phyloP scores from a whole-genome alignment of 2,329 filamentous ascomycete species.

The Raffaelea arxii region DNA sequence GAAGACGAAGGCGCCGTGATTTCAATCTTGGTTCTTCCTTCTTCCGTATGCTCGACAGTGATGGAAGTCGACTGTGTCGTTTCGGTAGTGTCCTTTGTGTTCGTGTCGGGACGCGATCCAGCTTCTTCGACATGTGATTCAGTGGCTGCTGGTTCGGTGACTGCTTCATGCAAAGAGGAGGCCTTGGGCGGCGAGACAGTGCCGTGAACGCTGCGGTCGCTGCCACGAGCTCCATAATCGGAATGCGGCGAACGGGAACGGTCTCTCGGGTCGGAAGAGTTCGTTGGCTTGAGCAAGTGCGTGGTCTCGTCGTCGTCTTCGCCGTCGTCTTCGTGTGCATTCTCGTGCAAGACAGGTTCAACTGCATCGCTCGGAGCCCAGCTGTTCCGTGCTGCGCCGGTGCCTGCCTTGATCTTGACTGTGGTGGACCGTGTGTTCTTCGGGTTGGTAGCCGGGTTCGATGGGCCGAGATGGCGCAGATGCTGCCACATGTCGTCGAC shows the following conservation, averaged over 20 bases:
- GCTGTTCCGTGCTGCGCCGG: neutral
- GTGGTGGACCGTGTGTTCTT: slow-evolving; percentile 51
- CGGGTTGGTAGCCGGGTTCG: slow-evolving; percentile 56
- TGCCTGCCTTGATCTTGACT: slow-evolving; percentile 51
- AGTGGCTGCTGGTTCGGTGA: neutral
- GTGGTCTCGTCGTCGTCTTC: slow-evolving; percentile 28
- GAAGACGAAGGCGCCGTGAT: neutral
- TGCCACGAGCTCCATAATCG: no score
- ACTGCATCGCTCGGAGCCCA: neutral
- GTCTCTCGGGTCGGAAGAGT: no score
- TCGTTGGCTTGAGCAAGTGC: slow-evolving; percentile 33
- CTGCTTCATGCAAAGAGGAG: no score
- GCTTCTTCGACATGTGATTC: neutral
- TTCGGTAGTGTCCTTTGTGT: no score
- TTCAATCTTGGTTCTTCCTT: neutral
- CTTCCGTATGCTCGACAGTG: neutral
- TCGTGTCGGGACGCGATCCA: neutral
- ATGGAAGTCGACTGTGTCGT: neutral
- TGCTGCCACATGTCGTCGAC: slow-evolving; percentile 54
- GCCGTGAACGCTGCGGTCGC: no score
- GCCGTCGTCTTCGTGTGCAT: slow-evolving; percentile 11
- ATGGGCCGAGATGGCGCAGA: slow-evolving; percentile 55
- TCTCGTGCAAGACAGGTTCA: neutral
- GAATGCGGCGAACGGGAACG: no score
- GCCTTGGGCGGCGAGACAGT: no score